These are phyloP conservation scores for Neolentinus lepideus DNA, from an alignment of 1,284 basidiomycete genomes.

Conservation along the genomic window DNA sequence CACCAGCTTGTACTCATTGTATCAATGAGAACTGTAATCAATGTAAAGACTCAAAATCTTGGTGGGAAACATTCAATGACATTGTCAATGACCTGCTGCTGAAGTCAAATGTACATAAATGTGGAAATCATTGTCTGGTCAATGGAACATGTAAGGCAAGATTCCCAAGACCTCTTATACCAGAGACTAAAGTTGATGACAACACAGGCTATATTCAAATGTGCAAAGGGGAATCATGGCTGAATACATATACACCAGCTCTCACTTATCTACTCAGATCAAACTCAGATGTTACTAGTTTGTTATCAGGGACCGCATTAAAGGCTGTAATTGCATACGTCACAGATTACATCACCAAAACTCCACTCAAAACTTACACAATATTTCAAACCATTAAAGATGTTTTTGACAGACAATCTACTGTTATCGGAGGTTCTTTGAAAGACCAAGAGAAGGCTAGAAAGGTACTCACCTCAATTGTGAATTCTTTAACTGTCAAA, in stretches of 20 bases:
- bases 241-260: constrained; percentile 24
- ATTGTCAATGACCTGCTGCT: neutral
- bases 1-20: neutral
- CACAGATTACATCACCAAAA: constrained; percentile 33
- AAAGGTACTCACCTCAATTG: no score
- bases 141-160: constrained; percentile 13
- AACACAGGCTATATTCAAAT: constrained; percentile 22
- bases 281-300: constrained; percentile 28
- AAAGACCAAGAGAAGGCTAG: constrained; percentile 15
- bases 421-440: constrained; percentile 10
- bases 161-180: constrained; percentile 19
- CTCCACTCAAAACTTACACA: constrained; percentile 23
- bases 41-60: neutral
- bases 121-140: neutral
- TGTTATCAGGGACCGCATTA: constrained; percentile 28
- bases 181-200: constrained; percentile 15
- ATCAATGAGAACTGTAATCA: neutral
- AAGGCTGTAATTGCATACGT: constrained; percentile 30
- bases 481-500: no score
- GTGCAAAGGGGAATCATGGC: constrained; percentile 23
- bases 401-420: constrained; percentile 17
- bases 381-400: constrained; percentile 24
- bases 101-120: neutral
- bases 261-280: constrained; percentile 26
- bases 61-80: neutral